Conservation (phyloP, 306 rosid species). For the Dalbergia oliveri region DNA sequence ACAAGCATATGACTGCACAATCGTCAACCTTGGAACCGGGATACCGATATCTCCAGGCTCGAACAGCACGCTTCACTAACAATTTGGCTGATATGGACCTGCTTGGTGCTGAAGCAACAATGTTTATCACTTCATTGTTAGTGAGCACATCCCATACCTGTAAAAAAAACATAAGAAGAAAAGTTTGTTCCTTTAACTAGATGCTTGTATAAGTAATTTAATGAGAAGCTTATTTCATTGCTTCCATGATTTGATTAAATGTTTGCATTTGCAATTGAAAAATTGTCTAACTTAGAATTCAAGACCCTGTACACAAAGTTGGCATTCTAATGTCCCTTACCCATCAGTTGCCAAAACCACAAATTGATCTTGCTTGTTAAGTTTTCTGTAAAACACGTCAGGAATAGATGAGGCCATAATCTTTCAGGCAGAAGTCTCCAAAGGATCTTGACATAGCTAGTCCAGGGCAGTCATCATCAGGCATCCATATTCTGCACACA, state of each 20-base stretch:
- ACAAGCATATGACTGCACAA: constrained; percentile 77
- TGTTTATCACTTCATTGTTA: constrained; percentile 75
- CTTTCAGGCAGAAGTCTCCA: constrained; percentile 94
- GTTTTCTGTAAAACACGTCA: constrained; percentile 67
- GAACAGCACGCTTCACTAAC: constrained; percentile 69
- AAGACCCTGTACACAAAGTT: constrained; percentile 8
- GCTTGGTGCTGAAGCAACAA: constrained; percentile 76
- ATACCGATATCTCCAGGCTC: constrained; percentile 70
- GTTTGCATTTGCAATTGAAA: constrained; percentile 1
- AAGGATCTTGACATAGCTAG: constrained; percentile 97
- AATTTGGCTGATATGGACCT: constrained; percentile 72
- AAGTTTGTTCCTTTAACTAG: background rate
- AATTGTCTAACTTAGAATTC: background rate
- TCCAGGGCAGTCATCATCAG: constrained; percentile 92
- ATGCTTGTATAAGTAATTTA: constrained; percentile 7
- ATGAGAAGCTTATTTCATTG: constrained; percentile 15
- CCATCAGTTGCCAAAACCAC: constrained; percentile 93
- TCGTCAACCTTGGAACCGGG: constrained; percentile 77
- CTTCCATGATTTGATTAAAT: background rate
- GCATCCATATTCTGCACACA: constrained; percentile 92
- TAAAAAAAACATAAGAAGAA: background rate
- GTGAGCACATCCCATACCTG: constrained; percentile 94
- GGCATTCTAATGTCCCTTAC: constrained; percentile 48
- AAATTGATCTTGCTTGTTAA: constrained; percentile 73
- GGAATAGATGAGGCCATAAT: constrained; percentile 85